Percentiles rank a stretch among this genome's conserved stretches.
Evolutionary conservation across 1,284 basidiomycete species (phyloP).

Genomic region (Termitomyces sp.): DNA sequence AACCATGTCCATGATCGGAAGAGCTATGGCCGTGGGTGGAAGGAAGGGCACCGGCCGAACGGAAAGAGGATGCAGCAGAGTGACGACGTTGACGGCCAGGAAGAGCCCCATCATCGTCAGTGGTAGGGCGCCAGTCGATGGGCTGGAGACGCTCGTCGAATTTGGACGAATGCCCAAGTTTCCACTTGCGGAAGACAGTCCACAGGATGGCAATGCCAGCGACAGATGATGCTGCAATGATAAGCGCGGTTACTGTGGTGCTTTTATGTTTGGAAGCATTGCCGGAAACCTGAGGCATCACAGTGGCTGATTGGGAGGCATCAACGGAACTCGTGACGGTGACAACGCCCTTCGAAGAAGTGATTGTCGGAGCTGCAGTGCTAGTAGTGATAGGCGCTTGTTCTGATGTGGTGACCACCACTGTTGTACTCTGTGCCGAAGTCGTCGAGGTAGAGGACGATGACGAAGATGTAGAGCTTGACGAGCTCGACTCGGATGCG

Average conservation of each 20-base stretch:
- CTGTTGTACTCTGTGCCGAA: slow-evolving; percentile 11
- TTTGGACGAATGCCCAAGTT: slow-evolving; percentile 72
- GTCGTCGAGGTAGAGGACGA: slow-evolving; percentile 12
- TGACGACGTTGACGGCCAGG: slow-evolving; percentile 46
- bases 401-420: slow-evolving; percentile 19
- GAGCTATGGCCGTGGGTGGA: slow-evolving; percentile 20
- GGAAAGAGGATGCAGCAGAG: slow-evolving; percentile 66
- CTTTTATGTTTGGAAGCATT: slow-evolving; percentile 49
- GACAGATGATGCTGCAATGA: slow-evolving; percentile 64
- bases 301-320: slow-evolving; percentile 22
- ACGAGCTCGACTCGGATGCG: slow-evolving; percentile 9
- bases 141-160: slow-evolving; percentile 82
- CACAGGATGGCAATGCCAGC: slow-evolving; percentile 69
- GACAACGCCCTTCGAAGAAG: slow-evolving; percentile 17
- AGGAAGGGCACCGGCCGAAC: slow-evolving; percentile 52
- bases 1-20: slow-evolving; percentile 23
- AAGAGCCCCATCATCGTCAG: slow-evolving; percentile 39
- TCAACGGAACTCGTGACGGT: slow-evolving; percentile 23
- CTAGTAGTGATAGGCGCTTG: slow-evolving; percentile 3
- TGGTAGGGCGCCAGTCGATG: slow-evolving; percentile 74
- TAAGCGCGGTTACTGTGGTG: slow-evolving; percentile 67
- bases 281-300: slow-evolving; percentile 20
- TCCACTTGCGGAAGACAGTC: slow-evolving; percentile 91
- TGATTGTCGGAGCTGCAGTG: slow-evolving; percentile 21
- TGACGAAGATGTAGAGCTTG: slow-evolving; percentile 3